phyloP scores from a whole-genome alignment of 2,329 filamentous ascomycete genomes.

The Cadophora malorum region DNA sequence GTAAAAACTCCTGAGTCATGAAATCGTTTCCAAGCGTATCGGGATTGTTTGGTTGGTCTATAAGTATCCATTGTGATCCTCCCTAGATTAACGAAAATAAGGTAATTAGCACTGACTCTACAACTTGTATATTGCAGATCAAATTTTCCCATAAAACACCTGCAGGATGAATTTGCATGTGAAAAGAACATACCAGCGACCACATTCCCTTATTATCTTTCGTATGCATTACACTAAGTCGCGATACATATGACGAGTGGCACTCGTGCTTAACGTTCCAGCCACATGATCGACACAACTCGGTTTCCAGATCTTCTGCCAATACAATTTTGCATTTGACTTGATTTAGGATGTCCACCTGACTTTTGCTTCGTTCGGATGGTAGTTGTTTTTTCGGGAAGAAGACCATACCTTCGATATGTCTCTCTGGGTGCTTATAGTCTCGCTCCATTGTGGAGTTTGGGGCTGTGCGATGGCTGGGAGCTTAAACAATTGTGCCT shows the following conservation, averaged over 20 bases:
- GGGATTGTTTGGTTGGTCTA: slow-evolving; percentile 29
- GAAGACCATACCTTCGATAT: slow-evolving; percentile 20
- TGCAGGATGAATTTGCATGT: too few species aligned
- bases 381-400: neutral
- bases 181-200: slow-evolving; percentile 14
- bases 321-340: neutral
- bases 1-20: slow-evolving; percentile 31
- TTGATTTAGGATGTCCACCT: neutral
- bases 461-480: neutral
- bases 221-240: slow-evolving; percentile 25
- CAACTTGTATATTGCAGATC: too few species aligned
- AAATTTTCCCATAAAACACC: too few species aligned
- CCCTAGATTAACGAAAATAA: slow-evolving; percentile 9
- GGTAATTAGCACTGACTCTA: neutral
- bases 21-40: slow-evolving; percentile 28
- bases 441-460: neutral
- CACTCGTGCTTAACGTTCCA: slow-evolving; percentile 23
- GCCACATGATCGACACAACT: slow-evolving; percentile 30
- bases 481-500: neutral
- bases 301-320: neutral
- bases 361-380: too few species aligned
- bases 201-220: slow-evolving; percentile 26
- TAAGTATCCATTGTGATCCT: slow-evolving; percentile 29
- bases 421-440: slow-evolving; percentile 24
- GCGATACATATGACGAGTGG: slow-evolving; percentile 27